Evolutionary conservation across 2,329 filamentous ascomycete genomes (phyloP), one percentile per base, ranked within the genome.

Genomic region (Pestalotiopsis sp.): DNA sequence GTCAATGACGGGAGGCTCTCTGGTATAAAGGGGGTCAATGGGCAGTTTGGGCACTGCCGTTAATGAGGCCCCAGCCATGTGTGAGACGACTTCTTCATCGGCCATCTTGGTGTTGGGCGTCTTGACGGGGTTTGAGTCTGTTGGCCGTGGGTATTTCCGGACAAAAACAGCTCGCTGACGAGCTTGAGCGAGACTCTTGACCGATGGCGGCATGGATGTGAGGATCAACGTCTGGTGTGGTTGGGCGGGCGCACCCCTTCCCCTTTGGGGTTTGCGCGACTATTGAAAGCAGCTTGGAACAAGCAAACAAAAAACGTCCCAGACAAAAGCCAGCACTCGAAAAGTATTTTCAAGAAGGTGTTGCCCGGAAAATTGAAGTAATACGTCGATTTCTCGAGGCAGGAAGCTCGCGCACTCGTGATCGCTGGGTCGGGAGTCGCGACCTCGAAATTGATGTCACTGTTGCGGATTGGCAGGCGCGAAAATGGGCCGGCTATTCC

Each of bases 1-100:
- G 76, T 97, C 94, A 67, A 83, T 84, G 73, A 97, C 88, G 20
- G 84, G 84, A 13, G 92, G 91, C 56, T 81, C 80, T 17, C 78
- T 79, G 7, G 84, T 87, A 79, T 91, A 92, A 68, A 92, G 80
- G 72, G 64, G 57, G 71, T 70, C 49, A 61, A 71, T 70, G 65
- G 69, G 69, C 68, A 70, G 67, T 75, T 68, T 59, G 36, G 17
- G 65, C 72, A 70, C 63, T 56, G 56, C 64, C 66, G 71, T 60
- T 67, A 66, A 60, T 66, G 67, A 27, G 66, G 65, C 59, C 59
- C 31, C 41, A n/a, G 71, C 68, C 57, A 72, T 72, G 52, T 60
- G 61, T 31, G 69, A 70, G 57, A 70, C 69, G 41, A 70, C 23
- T 52, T 71, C 70, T 67, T 73, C 65, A 61, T 73, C 69, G 36